Base-by-base conservation (phyloP, 2,329 filamentous ascomycete species). In the Pseudocercospora eumusae region DNA sequence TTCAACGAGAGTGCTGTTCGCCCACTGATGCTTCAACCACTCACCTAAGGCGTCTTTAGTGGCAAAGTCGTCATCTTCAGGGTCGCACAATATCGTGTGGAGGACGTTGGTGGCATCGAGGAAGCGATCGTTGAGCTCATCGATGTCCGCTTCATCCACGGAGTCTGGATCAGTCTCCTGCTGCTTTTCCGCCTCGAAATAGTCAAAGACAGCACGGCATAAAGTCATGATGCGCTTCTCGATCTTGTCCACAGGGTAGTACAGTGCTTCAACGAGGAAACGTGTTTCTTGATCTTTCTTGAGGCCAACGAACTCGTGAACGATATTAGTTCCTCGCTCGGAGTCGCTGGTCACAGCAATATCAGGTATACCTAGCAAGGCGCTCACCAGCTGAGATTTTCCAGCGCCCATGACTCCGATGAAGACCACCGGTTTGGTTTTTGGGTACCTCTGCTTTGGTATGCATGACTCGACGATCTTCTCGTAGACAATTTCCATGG, bases 91-190 rank as follows among this genome's bases (percentile, higher is more conserved):
- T 2, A 66, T 25, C 10, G 47, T 57, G 15, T 23, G 28, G 53
- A 68, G 64, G 18, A 63, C 59, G 2, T 27, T 36, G 13, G 64
- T n/a, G 9, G 61, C 64, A 11, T 47, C 54, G 11, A 55, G 31
- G 18, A 25, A 23, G 28, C 31, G 53, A 10, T 47, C 20, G 8
- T 55, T 18, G 20, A 54, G 18, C 4, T 50, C 61, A 4, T 21
- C 44, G 1, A 56, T 11, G 27, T 63, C 64, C 10, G 45, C 18
- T 3, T 20, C 40, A 10, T 57, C 58, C 11, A 49, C 27, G 6
- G 60, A 53, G 21, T 25, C 57, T 15, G 13, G 33, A 1, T 33
- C 31, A 1, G 21, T 58, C 15, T 47, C 54, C 20, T 36, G 31
- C 20, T 45, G 33, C 7, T 36, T 33, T 21, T 33, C 23, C 44